These are phyloP conservation scores for Ascochyta lentis DNA, from an alignment of 2,329 filamentous ascomycete species.

Conservation along the genomic window DNA sequence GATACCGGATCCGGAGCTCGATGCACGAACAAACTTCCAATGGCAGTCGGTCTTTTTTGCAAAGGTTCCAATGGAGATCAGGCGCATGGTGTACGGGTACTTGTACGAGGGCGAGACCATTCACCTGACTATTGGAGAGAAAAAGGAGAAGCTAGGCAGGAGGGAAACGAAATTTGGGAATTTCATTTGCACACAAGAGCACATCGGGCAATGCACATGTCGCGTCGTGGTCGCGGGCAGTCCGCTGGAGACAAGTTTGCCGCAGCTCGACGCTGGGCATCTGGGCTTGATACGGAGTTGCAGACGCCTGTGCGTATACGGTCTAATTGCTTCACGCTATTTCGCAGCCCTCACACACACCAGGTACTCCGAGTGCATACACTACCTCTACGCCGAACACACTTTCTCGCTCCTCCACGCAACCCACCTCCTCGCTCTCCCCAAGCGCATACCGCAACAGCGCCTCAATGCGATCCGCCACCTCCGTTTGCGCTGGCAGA, in stretches of 20 bases:
- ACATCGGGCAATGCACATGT: conserved; percentile 31
- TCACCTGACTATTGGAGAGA: conserved; percentile 41
- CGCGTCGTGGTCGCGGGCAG: conserved; percentile 38
- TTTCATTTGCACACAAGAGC: conserved; percentile 38
- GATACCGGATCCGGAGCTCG: conserved; percentile 29
- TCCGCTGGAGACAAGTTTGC: conserved; percentile 4
- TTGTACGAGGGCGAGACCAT: conserved; percentile 38
- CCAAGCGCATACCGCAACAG: conserved; percentile 32
- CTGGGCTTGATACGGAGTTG: conserved; percentile 32
- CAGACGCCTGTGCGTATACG: conserved; percentile 33
- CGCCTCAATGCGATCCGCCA: conserved; percentile 38
- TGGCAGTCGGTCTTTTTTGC: conserved; percentile 39
- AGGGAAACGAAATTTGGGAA: conserved; percentile 34
- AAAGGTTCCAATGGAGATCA: conserved; percentile 40
- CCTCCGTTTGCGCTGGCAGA: conserved; percentile 41
- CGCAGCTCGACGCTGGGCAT: conserved; percentile 8
- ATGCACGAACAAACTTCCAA: conserved; percentile 38
- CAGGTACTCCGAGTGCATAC: conserved; percentile 43
- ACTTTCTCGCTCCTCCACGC: conserved; percentile 44
- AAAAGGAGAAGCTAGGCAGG: conserved; percentile 21
- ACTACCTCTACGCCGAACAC: conserved; percentile 38
- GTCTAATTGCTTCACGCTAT: neutral
- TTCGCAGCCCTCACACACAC: neutral
- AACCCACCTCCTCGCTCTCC: conserved; percentile 44
- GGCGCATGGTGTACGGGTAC: conserved; percentile 42